phyloP scores from a whole-genome alignment of 2,329 filamentous ascomycete species.

The Paracorniculantispora psalliotae region DNA sequence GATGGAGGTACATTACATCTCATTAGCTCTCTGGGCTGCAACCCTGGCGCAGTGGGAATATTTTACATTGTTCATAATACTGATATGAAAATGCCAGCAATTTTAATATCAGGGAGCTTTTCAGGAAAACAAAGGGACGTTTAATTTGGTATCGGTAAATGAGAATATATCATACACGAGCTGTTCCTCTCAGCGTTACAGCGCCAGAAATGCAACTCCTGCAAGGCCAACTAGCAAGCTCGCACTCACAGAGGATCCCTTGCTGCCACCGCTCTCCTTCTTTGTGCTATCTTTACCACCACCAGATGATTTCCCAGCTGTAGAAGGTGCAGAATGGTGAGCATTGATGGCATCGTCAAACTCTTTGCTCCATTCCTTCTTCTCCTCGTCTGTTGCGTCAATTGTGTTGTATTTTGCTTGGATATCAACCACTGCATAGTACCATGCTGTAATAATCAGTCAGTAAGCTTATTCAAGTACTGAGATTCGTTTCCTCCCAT shows the following conservation, averaged over 20 bases:
- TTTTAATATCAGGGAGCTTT: no score
- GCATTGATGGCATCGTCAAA: not conserved
- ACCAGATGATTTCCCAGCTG: not conserved
- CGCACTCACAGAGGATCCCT: not conserved
- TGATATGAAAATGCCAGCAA: no score
- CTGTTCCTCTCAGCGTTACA: not conserved
- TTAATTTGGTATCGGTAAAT: no score
- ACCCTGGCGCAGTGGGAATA: no score
- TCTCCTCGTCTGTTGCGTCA: not conserved
- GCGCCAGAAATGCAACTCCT: not conserved
- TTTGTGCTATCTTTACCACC: not conserved
- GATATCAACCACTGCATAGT: not conserved
- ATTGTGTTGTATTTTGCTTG: not conserved
- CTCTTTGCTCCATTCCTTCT: not conserved
- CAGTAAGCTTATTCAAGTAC: not conserved
- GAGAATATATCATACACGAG: no score
- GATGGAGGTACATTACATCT: no score
- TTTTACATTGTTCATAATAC: no score
- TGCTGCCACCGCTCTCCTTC: not conserved
- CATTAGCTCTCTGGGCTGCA: no score
- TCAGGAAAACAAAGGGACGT: no score
- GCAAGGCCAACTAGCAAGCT: not conserved
- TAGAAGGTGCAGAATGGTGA: not conserved
- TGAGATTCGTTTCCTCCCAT: no score
- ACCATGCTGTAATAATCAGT: not conserved